Base-by-base conservation (phyloP, 176 grass and related monocot species). In the Eleusine indica region DNA sequence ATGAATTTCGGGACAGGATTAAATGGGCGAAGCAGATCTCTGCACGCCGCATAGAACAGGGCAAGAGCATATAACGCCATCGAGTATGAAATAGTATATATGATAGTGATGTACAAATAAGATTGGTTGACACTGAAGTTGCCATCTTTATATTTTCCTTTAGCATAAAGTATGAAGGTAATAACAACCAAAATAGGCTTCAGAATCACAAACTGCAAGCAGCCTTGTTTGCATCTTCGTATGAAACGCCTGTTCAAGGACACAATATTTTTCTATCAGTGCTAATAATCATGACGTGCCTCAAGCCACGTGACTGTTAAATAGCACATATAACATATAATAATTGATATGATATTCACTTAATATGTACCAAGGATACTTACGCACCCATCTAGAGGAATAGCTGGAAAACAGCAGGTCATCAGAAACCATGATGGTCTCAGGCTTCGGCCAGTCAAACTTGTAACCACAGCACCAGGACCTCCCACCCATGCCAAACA, bases 401-500 rank as follows among this genome's bases (percentile, higher is more conserved):
- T 90, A 80, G 93, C 82, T 68, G 93, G 91, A 83, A 92, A 96
- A 85, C 96, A 99, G 70, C 96, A 99, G 56, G 96, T 99, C 96
- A 99, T 99, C 77, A 99, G 89, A 80, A 91, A 87, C 80, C 85
- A 99, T 3, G 96, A 99, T 44, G 96, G 96, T 85, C 92, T 90
- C 57, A 99, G 85, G 39, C 67, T 83, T 85, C 88, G 86, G 18
- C 96, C 96, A 80, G 47, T 99, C 87, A 99, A 85, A 82, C 78
- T 99, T 74, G 91, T 91, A 16, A 99, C 93, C 74, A 99, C 96
- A 60, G 96, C 93, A 71, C 93, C 96, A 79, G 93, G 93, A 63
- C 96, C 96, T 67, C 96, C 96, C 49, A 99, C 96, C 96, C 96
- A 99, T 81, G 96, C 96, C 70, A 99, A 85, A 79, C 96, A 99